phyloP scores from a whole-genome alignment of 2,329 filamentous ascomycete genomes.

The Microthyrium microscopicum region DNA sequence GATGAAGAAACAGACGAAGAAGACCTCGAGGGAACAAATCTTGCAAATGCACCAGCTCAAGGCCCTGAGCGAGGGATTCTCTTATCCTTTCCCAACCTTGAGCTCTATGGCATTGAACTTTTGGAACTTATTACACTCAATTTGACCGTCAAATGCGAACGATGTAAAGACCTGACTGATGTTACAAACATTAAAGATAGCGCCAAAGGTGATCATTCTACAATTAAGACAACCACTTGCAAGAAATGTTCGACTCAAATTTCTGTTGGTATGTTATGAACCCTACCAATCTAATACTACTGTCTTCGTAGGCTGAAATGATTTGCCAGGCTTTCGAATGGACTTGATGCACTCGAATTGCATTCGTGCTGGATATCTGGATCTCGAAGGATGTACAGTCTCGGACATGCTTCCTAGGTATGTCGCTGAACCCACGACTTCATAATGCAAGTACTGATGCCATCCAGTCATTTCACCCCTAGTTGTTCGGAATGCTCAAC shows the following conservation, averaged over 20 bases:
- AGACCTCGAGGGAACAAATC: slow-evolving; percentile 20
- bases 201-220: slow-evolving; percentile 21
- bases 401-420: slow-evolving; percentile 59
- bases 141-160: slow-evolving; percentile 58
- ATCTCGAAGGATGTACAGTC: slow-evolving; percentile 57
- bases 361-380: slow-evolving; percentile 61
- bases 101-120: slow-evolving; percentile 62
- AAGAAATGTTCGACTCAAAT: slow-evolving; percentile 37
- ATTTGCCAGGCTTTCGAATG: slow-evolving; percentile 28
- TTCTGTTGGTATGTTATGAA: slow-evolving; percentile 21
- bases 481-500: slow-evolving; percentile 66
- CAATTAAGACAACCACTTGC: slow-evolving; percentile 31
- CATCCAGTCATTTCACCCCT: slow-evolving; percentile 53
- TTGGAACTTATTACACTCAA: slow-evolving; percentile 51
- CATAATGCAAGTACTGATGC: neutral
- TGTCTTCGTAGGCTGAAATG: neutral
- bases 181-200: slow-evolving; percentile 47
- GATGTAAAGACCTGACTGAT: slow-evolving; percentile 61
- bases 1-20: slow-evolving; percentile 16
- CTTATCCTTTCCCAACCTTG: slow-evolving; percentile 60
- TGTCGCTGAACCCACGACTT: neutral
- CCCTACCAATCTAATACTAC: neutral
- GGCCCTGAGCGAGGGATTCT: slow-evolving; percentile 52
- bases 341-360: slow-evolving; percentile 60
- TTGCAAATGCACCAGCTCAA: slow-evolving; percentile 11